phyloP scores from a whole-genome alignment of 257 asterid genomes.

The Gardenia jasminoides region DNA sequence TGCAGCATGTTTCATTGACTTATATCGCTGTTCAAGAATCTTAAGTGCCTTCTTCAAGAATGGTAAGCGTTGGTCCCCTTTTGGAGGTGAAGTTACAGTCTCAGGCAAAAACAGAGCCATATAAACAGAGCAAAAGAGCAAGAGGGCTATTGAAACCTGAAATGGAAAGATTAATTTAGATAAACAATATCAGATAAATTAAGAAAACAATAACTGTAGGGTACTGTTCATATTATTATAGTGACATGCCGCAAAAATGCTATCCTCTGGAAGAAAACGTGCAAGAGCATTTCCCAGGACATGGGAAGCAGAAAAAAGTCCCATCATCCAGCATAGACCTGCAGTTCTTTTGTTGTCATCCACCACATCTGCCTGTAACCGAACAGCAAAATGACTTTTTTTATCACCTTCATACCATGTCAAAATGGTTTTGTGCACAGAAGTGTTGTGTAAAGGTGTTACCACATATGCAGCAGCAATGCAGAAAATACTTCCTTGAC shows the following conservation, averaged over 20 bases:
- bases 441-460: conserved; percentile 30
- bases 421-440: conserved; percentile 5
- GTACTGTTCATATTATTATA: conserved; percentile 5
- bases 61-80: conserved; percentile 31
- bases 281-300: conserved; percentile 77
- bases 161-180: conserved; percentile 17
- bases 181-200: not conserved
- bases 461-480: conserved; percentile 89
- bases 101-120: conserved; percentile 64
- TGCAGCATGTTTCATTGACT: conserved; percentile 69
- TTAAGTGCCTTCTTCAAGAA: conserved; percentile 42
- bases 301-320: conserved; percentile 88
- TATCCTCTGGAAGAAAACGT: conserved; percentile 75
- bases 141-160: conserved; percentile 80
- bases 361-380: conserved; percentile 75
- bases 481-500: conserved; percentile 96
- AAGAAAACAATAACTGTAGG: conserved; percentile 1
- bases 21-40: conserved; percentile 57
- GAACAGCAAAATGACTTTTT: not conserved
- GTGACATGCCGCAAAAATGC: conserved; percentile 62
- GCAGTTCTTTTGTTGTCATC: conserved; percentile 64
- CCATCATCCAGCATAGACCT: conserved; percentile 86
- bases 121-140: conserved; percentile 63
- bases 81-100: conserved; percentile 51
- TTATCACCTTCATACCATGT: not conserved